These are phyloP conservation scores for Aspergillus jensenii DNA, from an alignment of 2,329 filamentous ascomycete genomes.

Conservation along the genomic window DNA sequence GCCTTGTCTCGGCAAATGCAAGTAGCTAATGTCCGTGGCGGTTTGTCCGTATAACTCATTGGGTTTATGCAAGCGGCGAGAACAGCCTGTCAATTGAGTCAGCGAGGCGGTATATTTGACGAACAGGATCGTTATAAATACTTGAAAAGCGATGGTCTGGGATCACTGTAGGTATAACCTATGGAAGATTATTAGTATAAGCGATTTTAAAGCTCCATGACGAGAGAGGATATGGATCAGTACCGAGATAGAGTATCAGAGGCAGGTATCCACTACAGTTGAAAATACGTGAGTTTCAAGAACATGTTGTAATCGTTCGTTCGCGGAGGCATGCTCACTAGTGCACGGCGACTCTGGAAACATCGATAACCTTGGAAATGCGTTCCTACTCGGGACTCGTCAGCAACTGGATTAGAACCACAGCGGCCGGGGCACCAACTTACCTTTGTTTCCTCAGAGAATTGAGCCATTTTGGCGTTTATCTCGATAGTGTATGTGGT, in stretches of 20 bases:
- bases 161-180: conserved; percentile 95
- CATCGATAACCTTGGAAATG: conserved; percentile 93
- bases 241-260: conserved; percentile 94
- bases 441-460: conserved; percentile 98
- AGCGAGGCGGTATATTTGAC: background rate
- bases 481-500: background rate
- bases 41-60: background rate
- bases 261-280: conserved; percentile 82
- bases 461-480: conserved; percentile 52
- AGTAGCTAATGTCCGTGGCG: conserved; percentile 2
- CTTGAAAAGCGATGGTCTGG: conserved; percentile 77
- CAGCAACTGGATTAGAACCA: conserved; percentile 8
- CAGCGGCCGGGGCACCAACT: conserved; percentile 11
- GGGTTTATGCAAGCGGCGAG: conserved; percentile 42
- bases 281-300: conserved; percentile 19
- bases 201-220: background rate
- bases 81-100: conserved; percentile 28
- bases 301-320: background rate
- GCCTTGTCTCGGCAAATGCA: background rate
- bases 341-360: conserved; percentile 90
- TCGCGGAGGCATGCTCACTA: conserved; percentile 63
- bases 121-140: conserved; percentile 43
- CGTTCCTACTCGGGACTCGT: conserved; percentile 67
- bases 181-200: conserved; percentile 20
- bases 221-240: conserved; percentile 20